A percentile compares a stretch with the other conserved stretches of the same genome.
phyloP scores from a whole-genome alignment of 345 rosid species.

The Brassica rapa region DNA sequence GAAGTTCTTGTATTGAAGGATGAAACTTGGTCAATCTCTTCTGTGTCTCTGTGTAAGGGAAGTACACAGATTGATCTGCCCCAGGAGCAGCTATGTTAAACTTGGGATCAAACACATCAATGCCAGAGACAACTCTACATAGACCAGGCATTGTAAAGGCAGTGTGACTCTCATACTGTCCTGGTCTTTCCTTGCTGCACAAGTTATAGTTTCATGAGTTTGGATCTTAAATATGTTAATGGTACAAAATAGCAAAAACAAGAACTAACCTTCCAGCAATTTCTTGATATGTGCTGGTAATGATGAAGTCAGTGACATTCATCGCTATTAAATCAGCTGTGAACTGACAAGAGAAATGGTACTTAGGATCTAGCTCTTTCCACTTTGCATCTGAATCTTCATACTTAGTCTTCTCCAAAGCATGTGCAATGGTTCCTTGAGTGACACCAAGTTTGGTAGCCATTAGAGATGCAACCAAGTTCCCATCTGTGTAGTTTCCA shows the following conservation, averaged over 20 bases:
- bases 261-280: slow-evolving; percentile 82
- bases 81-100: slow-evolving; percentile 95
- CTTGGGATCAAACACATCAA: slow-evolving; percentile 87
- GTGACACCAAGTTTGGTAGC: slow-evolving; percentile 77
- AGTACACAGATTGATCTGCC: slow-evolving; percentile 94
- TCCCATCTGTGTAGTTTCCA: slow-evolving; percentile 93
- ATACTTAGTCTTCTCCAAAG: slow-evolving; percentile 88
- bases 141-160: slow-evolving; percentile 94
- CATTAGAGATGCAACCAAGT: slow-evolving; percentile 86
- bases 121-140: slow-evolving; percentile 82
- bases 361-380: slow-evolving; percentile 82
- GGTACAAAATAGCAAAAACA: background rate
- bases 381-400: slow-evolving; percentile 89
- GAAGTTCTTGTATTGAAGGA: slow-evolving; percentile 76
- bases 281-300: slow-evolving; percentile 93
- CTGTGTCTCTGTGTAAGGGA: slow-evolving; percentile 63
- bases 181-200: slow-evolving; percentile 69
- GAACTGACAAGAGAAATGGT: slow-evolving; percentile 93
- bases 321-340: slow-evolving; percentile 84
- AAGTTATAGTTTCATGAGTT: background rate
- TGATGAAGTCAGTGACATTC: slow-evolving; percentile 83
- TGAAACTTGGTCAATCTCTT: slow-evolving; percentile 57
- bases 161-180: slow-evolving; percentile 89
- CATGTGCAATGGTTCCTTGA: slow-evolving; percentile 93
- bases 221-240: background rate